Conservation (phyloP, 371 early-diverging fungal genomes). For the Rhizopus stolonifer region DNA sequence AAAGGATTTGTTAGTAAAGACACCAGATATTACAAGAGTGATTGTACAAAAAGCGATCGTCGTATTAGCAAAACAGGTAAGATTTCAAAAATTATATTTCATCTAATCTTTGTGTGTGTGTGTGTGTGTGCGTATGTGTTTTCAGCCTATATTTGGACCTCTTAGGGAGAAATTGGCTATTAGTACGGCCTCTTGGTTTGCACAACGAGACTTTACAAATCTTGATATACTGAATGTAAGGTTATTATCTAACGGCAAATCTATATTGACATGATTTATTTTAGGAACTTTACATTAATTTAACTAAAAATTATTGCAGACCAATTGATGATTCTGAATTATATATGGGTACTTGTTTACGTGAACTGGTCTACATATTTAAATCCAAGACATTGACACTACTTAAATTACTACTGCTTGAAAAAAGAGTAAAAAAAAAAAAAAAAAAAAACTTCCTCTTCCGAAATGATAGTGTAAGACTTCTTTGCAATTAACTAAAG, state of each 20-base stretch:
- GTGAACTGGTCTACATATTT: conserved; percentile 72
- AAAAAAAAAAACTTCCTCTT: too few species aligned
- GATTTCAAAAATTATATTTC: not conserved
- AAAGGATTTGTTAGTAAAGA: conserved; percentile 65
- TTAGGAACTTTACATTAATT: conserved; percentile 67
- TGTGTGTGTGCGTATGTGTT: too few species aligned
- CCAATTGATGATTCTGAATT: conserved; percentile 69
- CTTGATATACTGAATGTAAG: conserved; percentile 71
- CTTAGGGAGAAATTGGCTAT: conserved; percentile 72
- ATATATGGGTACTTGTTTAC: conserved; percentile 72
- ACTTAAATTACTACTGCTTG: conserved; percentile 72
- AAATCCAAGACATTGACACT: conserved; percentile 74
- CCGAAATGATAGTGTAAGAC: too few species aligned
- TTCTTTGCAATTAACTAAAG: not conserved
- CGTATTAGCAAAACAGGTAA: conserved; percentile 69
- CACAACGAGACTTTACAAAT: conserved; percentile 76
- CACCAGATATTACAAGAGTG: conserved; percentile 77
- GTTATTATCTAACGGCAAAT: not conserved
- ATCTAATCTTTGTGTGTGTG: too few species aligned
- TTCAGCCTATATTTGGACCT: conserved; percentile 74
- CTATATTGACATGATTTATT: not conserved
- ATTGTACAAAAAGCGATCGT: conserved; percentile 85
- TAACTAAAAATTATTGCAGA: conserved; percentile 54
- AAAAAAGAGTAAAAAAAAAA: conserved; percentile 54
- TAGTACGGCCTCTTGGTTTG: conserved; percentile 81